Base-by-base conservation (phyloP, 768 basidiomycete species). In the Rhizopogon salebrosus region DNA sequence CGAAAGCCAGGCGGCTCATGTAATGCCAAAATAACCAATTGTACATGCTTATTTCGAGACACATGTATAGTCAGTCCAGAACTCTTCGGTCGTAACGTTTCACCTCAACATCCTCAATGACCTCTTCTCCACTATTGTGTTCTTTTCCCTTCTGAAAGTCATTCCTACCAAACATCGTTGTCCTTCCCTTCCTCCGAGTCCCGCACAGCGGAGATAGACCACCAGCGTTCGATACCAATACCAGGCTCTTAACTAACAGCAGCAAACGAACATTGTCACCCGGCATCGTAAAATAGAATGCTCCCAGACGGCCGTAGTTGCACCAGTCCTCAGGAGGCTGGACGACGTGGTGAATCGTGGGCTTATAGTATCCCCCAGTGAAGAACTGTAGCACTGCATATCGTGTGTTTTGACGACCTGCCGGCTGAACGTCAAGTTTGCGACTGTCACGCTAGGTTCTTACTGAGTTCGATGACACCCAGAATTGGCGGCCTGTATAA, bases 261-360 rank as follows among this genome's bases (percentile, higher is more conserved):
- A 60, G 56, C n/a, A 79, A 66, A 35, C 61, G 65, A n/a, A 74
- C 68, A 27, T 73, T 63, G 58, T 80, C 78, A 58, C 79, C 67
- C 4, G 73, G 60, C 55, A 75, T 63, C 14, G 61, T 62, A 54
- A 81, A 79, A 57, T 77, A 78, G 59, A 77, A 77, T 4, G 71
- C 67, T 6, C 79, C 77, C 2, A 80, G 67, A 18, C 79, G 75
- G 11, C 71, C 62, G 41, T 65, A 64, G 26, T 63, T 66, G 8
- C 65, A 70, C 57, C 80, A 79, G 57, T 78, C 76, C 0, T 54
- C 42, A 3, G 79, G 79, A 3, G 78, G 79, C 54, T 78, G 78
- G 38, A 74, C 64, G 23, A 81, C 79, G 41, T 77, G 68, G 63
- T 80, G 77, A 46, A 78, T 76, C 0, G 77, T 6, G n/a, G n/a